Conservation (phyloP, 129 eudicot genomes). For the Flaveria robusta region DNA sequence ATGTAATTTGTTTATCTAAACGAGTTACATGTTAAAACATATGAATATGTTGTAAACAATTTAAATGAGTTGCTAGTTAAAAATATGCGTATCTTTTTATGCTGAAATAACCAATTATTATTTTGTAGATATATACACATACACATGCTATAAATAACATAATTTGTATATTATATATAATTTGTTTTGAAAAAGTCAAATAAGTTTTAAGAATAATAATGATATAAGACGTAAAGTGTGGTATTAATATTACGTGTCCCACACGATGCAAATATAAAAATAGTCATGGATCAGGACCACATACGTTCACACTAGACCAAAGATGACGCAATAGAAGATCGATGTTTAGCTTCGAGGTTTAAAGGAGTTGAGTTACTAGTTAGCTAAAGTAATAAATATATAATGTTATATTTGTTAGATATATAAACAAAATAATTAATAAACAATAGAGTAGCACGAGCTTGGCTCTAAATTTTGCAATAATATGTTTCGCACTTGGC, state of each 20-base stretch:
- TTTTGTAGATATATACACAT: neutral
- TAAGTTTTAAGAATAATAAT: neutral
- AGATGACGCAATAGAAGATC: neutral
- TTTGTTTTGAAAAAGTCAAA: conserved; percentile 1
- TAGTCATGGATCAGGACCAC: conserved; percentile 6
- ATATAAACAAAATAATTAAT: too few species aligned
- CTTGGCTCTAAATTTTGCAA: too few species aligned
- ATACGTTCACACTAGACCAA: neutral
- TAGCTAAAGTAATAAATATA: too few species aligned
- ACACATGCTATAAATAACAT: neutral
- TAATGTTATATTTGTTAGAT: too few species aligned
- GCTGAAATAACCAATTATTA: too few species aligned
- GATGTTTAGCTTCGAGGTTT: neutral
- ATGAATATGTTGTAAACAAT: neutral
- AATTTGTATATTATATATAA: neutral
- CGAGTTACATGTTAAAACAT: neutral
- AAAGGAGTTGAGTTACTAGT: too few species aligned
- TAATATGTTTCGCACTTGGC: too few species aligned
- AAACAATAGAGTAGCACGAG: too few species aligned
- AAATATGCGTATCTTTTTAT: too few species aligned
- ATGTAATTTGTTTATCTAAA: too few species aligned
- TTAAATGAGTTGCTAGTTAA: too few species aligned
- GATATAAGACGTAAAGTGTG: conserved; percentile 15
- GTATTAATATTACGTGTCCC: conserved; percentile 20
- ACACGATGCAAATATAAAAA: conserved; percentile 17